Base-by-base conservation (phyloP, 192 early-diverging fungal genomes). In the Linnemannia schmuckeri region DNA sequence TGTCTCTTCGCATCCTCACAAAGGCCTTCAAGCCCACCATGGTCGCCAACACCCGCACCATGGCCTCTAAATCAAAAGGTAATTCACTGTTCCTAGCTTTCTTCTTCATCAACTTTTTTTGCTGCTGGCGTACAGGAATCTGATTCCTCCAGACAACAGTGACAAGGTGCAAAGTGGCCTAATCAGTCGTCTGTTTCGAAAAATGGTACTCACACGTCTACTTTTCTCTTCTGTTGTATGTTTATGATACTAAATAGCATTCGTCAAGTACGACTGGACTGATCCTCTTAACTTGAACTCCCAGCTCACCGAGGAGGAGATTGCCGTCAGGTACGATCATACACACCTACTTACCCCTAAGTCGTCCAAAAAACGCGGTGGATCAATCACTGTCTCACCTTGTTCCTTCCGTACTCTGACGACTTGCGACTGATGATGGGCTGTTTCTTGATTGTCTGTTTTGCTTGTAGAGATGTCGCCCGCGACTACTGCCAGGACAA, bases 281-380 rank as follows among this genome's bases (percentile, higher is more conserved):
- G 98, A 99, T 76, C 93, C 97, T 5, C 88, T 99, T 44, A 94
- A 94, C 89, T 91, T 98, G 68, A 93, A 97, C 70, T 88, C 91
- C 0, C 95, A 92, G 77, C 92, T 99, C 73, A 98, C 97, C 8
- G 97, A 98, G 72, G 98, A 99, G 61, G 98, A 99, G 90, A 89
- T 90, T 68, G 90, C 92, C 74, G 90, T 92, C 47, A 88, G 89
- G 92, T 92, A 88, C 81, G 61, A 33, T 40, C 46, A 71, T 69
- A 61, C 61, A 35, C 24, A 1, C 38, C 30, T 44, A n/a, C 47
- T 6, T 57, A 6, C 24, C 8, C n/a, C 9, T 38, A 38, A 49
- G 18, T 37, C 4, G 40, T 24, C 38, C 27, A 9, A 63, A 9
- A 63, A 4, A 15, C 38, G 57, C 35, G 41, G 66, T 52, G 42